Evolutionary conservation across 1,284 basidiomycete species (phyloP), one percentile per base, ranked within the genome.

Genomic region (Puccinia coronata): DNA sequence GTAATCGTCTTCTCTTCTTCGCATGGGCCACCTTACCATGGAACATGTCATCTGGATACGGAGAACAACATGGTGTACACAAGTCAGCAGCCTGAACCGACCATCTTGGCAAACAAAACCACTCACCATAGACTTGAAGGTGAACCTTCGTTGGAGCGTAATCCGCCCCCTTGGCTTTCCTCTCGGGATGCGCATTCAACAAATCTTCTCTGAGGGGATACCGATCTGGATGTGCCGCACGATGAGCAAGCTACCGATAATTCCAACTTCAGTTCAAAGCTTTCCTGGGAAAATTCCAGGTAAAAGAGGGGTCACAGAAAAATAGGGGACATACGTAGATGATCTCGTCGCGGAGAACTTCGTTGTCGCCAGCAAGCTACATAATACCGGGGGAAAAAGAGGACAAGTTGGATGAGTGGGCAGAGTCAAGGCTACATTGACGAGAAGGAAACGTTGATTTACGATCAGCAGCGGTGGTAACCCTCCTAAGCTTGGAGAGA

Each of bases 341-440:
- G 69, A 95, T 92, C 86, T 98, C 96, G 85, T 99, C 96, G 70
- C 94, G 88, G 59, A 98, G 87, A 0, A 98, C 95, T 87, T 99
- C 96, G 83, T 92, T 92, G 83, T 98, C 92, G 51, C 96, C 92
- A 0, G 91, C 92, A 83, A 73, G 59, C 78, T 80, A 59, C 39
- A 53, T 3, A 61, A 57, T 20, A 47, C 36, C 14, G 25, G 16
- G 25, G 36, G 11, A 25, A 65, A 4, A 28, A 36, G n/a, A 53
- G 53, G 8, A 8, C 31, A 36, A 36, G n/a, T 9, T 28, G 28
- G 28, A 34, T 47, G 36, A 34, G 57, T 61, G 57, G 53, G 11
- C 41, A 41, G 31, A 18, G 20, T 55, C 9, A 41, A 78, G 53
- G 3, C 23, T 51, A 18, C 8, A 34, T 36, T n/a, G 31, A 14